These are phyloP conservation scores for Peziza echinospora DNA, from an alignment of 495 filamentous ascomycete species.

Conservation along the genomic window DNA sequence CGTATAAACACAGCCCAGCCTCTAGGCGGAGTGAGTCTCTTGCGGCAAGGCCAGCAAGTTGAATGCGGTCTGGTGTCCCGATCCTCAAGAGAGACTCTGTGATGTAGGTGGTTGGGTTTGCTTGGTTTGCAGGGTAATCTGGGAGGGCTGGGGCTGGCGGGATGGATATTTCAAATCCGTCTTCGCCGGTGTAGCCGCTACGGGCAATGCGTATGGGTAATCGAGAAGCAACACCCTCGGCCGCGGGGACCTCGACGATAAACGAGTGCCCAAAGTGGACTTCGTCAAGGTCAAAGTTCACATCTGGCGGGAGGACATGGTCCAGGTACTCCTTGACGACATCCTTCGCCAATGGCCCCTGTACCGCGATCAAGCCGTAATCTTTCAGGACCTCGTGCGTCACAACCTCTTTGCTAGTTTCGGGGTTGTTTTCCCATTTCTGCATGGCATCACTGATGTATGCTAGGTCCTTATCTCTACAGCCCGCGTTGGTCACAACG, in stretches of 20 bases:
- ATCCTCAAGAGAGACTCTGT: slow-evolving; percentile 39
- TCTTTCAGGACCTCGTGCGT: slow-evolving; percentile 49
- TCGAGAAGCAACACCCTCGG: slow-evolving; percentile 16
- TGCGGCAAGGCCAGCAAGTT: slow-evolving; percentile 70
- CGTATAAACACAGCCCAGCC: slow-evolving; percentile 95
- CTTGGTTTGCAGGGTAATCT: slow-evolving; percentile 5
- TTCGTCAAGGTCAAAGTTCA: slow-evolving; percentile 28
- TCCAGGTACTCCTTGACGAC: slow-evolving; percentile 35
- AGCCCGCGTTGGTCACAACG: slow-evolving; percentile 89
- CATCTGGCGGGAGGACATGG: slow-evolving; percentile 19
- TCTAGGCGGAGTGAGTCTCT: slow-evolving; percentile 83
- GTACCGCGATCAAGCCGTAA: slow-evolving; percentile 56
- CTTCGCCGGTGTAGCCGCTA: slow-evolving; percentile 90
- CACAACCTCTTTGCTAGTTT: slow-evolving; percentile 30
- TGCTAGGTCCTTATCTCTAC: slow-evolving; percentile 60
- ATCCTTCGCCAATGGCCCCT: slow-evolving; percentile 54
- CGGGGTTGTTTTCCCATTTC: slow-evolving; percentile 9
- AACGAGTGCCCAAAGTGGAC: slow-evolving; percentile 65
- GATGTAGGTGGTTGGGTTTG: slow-evolving; percentile 21
- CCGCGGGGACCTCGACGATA: slow-evolving; percentile 22
- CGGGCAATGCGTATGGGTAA: slow-evolving; percentile 53
- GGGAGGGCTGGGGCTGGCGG: slow-evolving; percentile 25
- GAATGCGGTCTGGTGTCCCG: slow-evolving; percentile 38
- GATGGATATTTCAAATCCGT: slow-evolving; percentile 92
- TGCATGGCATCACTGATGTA: slow-evolving; percentile 47